Conservation (phyloP, 2,329 filamentous ascomycete genomes). For the Trichoderma guizhouense region DNA sequence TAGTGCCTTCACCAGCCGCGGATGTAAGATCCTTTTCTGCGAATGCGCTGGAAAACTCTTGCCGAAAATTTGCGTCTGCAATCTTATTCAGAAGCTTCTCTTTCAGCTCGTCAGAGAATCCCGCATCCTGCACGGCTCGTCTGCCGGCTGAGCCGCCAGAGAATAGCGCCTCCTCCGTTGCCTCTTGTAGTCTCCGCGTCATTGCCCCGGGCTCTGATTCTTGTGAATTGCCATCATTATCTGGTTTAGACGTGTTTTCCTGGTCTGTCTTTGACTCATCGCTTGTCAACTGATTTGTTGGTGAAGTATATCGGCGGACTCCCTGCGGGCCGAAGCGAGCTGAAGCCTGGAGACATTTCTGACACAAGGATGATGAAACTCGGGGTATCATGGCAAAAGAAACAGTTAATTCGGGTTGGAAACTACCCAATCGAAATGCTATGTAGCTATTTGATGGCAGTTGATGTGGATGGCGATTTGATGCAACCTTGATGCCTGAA, state of each 20-base stretch:
- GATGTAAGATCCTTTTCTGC: constrained; percentile 47
- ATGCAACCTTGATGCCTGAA: not conserved
- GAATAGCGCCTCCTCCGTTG: constrained; percentile 60
- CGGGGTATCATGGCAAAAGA: not conserved
- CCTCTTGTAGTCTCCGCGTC: constrained; percentile 56
- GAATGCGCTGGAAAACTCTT: constrained; percentile 48
- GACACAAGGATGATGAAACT: not conserved
- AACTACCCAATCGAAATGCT: not conserved
- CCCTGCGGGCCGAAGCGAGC: not conserved
- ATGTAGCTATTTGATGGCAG: not conserved
- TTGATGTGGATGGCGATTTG: not conserved
- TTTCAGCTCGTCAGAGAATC: constrained; percentile 63
- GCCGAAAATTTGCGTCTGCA: constrained; percentile 52
- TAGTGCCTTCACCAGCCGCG: constrained; percentile 65
- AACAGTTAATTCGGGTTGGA: not conserved
- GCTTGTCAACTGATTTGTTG: not conserved
- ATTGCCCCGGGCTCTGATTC: constrained; percentile 42
- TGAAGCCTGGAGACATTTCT: not conserved
- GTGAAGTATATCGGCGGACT: not conserved
- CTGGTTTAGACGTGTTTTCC: not conserved
- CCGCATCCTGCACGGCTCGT: constrained; percentile 58
- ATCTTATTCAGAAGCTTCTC: constrained; percentile 55
- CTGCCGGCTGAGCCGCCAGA: constrained; percentile 58
- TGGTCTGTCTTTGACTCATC: not conserved
- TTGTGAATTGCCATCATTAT: not conserved